phyloP scores from a whole-genome alignment of 441 rosid genomes.

The Populus tomentosa region DNA sequence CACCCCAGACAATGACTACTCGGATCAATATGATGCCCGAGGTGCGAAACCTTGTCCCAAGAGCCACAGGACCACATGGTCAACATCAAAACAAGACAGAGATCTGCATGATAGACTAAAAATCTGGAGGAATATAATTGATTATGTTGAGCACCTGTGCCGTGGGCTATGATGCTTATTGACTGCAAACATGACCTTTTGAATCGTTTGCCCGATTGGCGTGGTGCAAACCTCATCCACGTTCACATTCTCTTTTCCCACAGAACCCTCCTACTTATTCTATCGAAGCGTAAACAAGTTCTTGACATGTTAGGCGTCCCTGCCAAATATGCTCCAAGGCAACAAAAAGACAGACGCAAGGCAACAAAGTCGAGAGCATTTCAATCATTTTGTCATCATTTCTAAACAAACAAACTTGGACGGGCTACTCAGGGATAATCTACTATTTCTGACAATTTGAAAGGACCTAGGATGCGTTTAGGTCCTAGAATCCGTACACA shows the following conservation, averaged over 20 bases:
- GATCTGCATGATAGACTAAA: neutral
- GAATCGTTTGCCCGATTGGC: slow-evolving; percentile 1
- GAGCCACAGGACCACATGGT: neutral
- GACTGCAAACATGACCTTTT: slow-evolving; percentile 17
- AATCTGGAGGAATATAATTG: neutral
- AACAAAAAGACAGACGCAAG: slow-evolving; percentile 24
- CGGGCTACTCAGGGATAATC: slow-evolving; percentile 30
- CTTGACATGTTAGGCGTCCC: slow-evolving; percentile 5
- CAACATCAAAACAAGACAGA: neutral
- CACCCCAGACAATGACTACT: neutral
- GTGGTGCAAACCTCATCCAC: neutral
- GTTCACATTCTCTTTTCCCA: neutral
- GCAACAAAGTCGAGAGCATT: slow-evolving; percentile 29
- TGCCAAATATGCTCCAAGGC: slow-evolving; percentile 8
- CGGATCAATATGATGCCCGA: neutral
- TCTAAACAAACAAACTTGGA: slow-evolving; percentile 14
- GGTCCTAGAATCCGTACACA: neutral
- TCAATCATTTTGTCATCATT: slow-evolving; percentile 30
- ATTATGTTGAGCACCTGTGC: neutral
- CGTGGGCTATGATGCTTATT: slow-evolving; percentile 14
- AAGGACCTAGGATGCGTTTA: slow-evolving; percentile 9
- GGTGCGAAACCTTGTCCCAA: neutral
- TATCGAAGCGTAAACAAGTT: neutral
- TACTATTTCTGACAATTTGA: slow-evolving; percentile 29
- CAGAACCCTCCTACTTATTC: neutral